phyloP scores from a whole-genome alignment of 1,139 yeast genomes.

The Kurtzmaniella natalensis region DNA sequence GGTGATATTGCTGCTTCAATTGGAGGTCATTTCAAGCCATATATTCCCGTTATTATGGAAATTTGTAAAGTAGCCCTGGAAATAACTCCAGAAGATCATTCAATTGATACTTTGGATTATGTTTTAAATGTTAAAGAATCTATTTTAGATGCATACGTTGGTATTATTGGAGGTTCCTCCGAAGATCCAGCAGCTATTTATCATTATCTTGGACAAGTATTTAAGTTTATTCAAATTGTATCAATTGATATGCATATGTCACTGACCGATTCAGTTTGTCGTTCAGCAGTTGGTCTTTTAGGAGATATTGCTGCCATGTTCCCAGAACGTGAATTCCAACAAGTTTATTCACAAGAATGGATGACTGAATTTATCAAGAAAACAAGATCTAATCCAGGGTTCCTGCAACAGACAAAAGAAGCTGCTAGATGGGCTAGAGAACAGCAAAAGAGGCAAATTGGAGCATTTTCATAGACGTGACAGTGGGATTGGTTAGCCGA shows the following conservation, averaged over 20 bases:
- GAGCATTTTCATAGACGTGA: no score
- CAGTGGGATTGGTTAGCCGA: no score
- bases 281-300: conserved; percentile 80
- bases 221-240: conserved; percentile 61
- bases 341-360: conserved; percentile 69
- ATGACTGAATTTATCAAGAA: conserved; percentile 70
- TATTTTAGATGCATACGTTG: conserved; percentile 91
- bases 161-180: conserved; percentile 84
- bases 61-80: conserved; percentile 56
- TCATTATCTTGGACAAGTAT: conserved; percentile 65
- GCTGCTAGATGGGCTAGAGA: conserved; percentile 97
- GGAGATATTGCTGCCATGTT: conserved; percentile 92
- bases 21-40: conserved; percentile 71
- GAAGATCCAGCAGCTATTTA: conserved; percentile 61
- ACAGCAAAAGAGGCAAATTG: conserved; percentile 61
- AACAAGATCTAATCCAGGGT: conserved; percentile 61
- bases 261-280: conserved; percentile 60
- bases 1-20: conserved; percentile 94
- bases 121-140: conserved; percentile 72
- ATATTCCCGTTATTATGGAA: conserved; percentile 73
- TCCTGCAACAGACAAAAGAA: conserved; percentile 66
- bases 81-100: conserved; percentile 52
- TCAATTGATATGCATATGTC: conserved; percentile 57
- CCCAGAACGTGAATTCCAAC: conserved; percentile 68
- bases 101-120: conserved; percentile 76